These are phyloP conservation scores for Diplosphaera chodatii DNA, from an alignment of 139 green algal species.

Conservation along the genomic window DNA sequence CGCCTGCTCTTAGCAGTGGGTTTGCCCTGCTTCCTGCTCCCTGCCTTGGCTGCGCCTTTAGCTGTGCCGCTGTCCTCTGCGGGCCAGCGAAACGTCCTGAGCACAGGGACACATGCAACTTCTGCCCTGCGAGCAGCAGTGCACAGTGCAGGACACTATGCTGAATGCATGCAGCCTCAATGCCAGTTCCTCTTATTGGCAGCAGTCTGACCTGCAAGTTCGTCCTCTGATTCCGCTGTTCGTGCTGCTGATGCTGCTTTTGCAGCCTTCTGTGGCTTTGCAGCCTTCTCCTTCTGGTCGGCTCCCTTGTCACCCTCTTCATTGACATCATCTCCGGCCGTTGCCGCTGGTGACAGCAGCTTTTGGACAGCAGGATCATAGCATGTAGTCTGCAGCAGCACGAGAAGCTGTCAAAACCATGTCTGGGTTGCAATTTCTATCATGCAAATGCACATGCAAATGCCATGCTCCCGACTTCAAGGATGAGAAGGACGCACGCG, in stretches of 20 bases:
- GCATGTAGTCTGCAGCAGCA: conserved; percentile 46
- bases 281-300: conserved; percentile 6
- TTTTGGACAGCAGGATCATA: conserved; percentile 76
- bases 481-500: no score
- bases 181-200: no score
- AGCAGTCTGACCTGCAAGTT: no score
- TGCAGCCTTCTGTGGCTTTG: background rate
- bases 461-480: conserved; percentile 17
- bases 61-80: background rate
- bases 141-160: no score
- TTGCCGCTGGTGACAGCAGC: conserved; percentile 10
- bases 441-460: no score
- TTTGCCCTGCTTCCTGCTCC: background rate
- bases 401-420: no score
- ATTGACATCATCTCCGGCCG: background rate
- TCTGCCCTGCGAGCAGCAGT: no score
- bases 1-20: background rate
- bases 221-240: no score
- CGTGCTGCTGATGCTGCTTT: background rate
- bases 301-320: no score
- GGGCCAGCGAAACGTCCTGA: background rate
- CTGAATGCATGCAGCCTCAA: no score
- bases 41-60: background rate
- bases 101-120: no score
- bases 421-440: no score